phyloP scores from a whole-genome alignment of 1,284 basidiomycete genomes.

The Austroboletus novae-zelandiae region DNA sequence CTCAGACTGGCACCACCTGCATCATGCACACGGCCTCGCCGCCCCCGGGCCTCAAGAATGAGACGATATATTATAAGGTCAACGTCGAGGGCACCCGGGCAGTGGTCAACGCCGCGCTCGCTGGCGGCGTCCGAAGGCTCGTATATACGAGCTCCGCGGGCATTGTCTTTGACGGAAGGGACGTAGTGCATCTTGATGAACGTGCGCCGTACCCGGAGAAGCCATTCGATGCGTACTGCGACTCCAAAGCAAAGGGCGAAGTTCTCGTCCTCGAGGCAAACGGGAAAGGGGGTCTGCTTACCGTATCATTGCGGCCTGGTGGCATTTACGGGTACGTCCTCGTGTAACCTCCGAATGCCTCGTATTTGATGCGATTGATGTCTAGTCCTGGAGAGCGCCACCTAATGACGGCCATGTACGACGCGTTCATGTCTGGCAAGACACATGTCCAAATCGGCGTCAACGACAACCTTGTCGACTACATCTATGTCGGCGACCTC shows the following conservation, averaged over 20 bases:
- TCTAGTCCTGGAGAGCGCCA: conserved; percentile 88
- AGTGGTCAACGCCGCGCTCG: conserved; percentile 78
- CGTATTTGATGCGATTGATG: conserved; percentile 29
- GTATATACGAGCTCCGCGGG: conserved; percentile 96
- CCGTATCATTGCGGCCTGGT: conserved; percentile 90
- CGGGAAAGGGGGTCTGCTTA: conserved; percentile 76
- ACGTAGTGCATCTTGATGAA: conserved; percentile 89
- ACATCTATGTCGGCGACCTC: conserved; percentile 97
- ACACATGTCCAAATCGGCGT: conserved; percentile 93
- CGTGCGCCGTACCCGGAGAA: conserved; percentile 76
- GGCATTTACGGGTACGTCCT: conserved; percentile 88
- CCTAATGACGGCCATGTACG: conserved; percentile 76
- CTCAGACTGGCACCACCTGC: conserved; percentile 75
- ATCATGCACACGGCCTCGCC: conserved; percentile 98
- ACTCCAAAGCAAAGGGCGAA: conserved; percentile 96
- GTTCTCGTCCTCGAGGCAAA: conserved; percentile 84
- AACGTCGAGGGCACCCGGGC: conserved; percentile 92
- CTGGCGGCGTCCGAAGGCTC: conserved; percentile 76
- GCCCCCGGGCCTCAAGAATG: conserved; percentile 66
- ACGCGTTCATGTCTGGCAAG: conserved; percentile 80
- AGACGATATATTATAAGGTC: conserved; percentile 85
- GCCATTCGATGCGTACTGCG: conserved; percentile 91
- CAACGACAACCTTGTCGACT: conserved; percentile 95
- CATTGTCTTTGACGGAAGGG: conserved; percentile 85
- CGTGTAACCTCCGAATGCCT: neutral